Evolutionary conservation across 2,329 filamentous ascomycete species (phyloP).

Genomic region (Penicillium crustosum): DNA sequence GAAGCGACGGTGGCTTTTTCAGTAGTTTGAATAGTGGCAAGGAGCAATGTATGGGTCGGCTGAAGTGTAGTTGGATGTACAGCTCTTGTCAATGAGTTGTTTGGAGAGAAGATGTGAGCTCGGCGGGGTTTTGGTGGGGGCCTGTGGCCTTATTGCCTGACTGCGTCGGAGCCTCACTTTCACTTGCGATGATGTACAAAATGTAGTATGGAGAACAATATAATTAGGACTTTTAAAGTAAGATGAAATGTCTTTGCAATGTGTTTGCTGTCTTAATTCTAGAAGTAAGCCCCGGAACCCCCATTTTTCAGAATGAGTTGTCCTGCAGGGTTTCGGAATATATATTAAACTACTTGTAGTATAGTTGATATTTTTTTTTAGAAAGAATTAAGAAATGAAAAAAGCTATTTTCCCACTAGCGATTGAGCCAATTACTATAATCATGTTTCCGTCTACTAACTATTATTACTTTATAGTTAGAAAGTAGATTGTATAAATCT

Average conservation of each 20-base stretch:
- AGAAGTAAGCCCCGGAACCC: not conserved
- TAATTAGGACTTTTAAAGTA: not conserved
- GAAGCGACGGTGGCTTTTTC: not conserved
- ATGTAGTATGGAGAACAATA: not conserved
- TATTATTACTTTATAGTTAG: too few species aligned
- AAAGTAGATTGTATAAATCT: not conserved
- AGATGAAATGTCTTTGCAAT: too few species aligned
- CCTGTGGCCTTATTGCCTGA: constrained; percentile 27
- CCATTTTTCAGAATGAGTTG: not conserved
- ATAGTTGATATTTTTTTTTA: not conserved
- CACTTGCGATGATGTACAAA: not conserved
- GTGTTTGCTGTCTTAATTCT: not conserved
- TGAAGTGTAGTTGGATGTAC: not conserved
- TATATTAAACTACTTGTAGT: not conserved
- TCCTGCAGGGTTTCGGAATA: not conserved
- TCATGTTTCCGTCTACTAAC: not conserved
- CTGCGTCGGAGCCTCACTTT: constrained; percentile 16
- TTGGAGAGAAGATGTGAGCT: constrained; percentile 26
- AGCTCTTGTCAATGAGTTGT: constrained; percentile 10
- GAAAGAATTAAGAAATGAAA: not conserved
- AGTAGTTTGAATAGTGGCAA: not conserved
- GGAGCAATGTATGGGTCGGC: not conserved
- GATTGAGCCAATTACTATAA: too few species aligned
- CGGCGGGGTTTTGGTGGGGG: constrained; percentile 36
- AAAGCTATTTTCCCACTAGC: not conserved